Conservation (phyloP, 352 stramenopile species). For the Globisporangium cylindrosporum region DNA sequence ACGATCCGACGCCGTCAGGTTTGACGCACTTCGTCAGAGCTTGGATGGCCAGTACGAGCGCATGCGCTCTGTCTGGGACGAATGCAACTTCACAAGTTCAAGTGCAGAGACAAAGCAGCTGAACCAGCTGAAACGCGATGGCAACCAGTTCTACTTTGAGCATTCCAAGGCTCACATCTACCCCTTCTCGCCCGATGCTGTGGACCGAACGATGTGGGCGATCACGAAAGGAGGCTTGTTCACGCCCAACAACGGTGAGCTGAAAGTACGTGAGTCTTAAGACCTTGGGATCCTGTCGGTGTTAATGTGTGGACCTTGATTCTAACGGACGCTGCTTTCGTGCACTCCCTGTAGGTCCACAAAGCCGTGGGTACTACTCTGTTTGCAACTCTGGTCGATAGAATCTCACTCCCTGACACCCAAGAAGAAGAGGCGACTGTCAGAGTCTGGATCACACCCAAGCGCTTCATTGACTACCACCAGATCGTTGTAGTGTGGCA, state of each 20-base stretch:
- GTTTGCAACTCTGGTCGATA: background rate
- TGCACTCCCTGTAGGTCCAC: background rate
- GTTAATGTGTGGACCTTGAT: background rate
- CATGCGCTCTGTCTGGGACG: slow-evolving; percentile 18
- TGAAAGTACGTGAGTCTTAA: background rate
- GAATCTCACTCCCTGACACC: background rate
- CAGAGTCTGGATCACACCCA: background rate
- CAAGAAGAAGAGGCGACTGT: background rate
- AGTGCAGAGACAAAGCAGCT: background rate
- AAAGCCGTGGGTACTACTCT: background rate
- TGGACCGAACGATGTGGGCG: background rate
- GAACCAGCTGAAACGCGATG: background rate
- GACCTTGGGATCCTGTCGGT: background rate
- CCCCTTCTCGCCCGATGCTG: background rate
- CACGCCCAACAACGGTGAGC: slow-evolving; percentile 1
- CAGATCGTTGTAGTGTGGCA: background rate
- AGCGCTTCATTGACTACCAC: slow-evolving; percentile 1
- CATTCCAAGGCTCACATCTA: background rate
- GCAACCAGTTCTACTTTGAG: background rate
- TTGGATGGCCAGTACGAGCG: slow-evolving; percentile 23
- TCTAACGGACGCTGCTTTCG: background rate
- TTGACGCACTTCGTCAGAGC: slow-evolving; percentile 24
- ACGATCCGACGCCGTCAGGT: slow-evolving; percentile 13
- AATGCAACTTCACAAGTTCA: slow-evolving; percentile 16
- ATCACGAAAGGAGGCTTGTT: background rate